Conservation (phyloP, 768 basidiomycete genomes). For the Cystobasidium onofrii region DNA sequence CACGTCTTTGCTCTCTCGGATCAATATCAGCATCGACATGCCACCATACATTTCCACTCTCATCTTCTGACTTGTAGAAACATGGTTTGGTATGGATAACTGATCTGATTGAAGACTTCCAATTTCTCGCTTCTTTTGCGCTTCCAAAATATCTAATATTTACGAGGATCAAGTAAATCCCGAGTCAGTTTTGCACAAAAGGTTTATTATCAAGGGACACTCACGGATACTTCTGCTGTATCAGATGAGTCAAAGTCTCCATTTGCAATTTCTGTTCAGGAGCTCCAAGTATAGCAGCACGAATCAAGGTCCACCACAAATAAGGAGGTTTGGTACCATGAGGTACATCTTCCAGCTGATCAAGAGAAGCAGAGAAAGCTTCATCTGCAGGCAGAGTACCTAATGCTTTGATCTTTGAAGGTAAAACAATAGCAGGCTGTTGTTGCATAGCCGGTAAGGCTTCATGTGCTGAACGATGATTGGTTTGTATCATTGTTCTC, state of each 20-base stretch:
- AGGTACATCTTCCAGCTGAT: neutral
- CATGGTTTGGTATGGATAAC: slow-evolving; percentile 31
- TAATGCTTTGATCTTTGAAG: slow-evolving; percentile 1
- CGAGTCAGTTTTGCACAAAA: too few species aligned
- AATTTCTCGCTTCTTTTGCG: slow-evolving; percentile 24
- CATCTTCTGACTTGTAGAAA: slow-evolving; percentile 21
- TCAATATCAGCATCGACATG: slow-evolving; percentile 10
- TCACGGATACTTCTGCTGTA: slow-evolving; percentile 24
- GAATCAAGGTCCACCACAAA: slow-evolving; percentile 26
- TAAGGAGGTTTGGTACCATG: slow-evolving; percentile 8
- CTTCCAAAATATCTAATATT: slow-evolving; percentile 25
- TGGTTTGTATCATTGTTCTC: neutral
- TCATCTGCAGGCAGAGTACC: slow-evolving; percentile 28
- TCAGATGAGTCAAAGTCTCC: slow-evolving; percentile 17
- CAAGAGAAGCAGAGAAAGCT: slow-evolving; percentile 15
- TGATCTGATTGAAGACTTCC: slow-evolving; percentile 20
- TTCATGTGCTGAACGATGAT: neutral
- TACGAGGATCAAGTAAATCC: too few species aligned
- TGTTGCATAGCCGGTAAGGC: neutral
- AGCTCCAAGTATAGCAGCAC: slow-evolving; percentile 20
- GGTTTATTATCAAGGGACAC: too few species aligned
- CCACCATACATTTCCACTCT: slow-evolving; percentile 14
- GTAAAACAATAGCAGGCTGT: neutral
- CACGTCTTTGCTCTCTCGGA: slow-evolving; percentile 25
- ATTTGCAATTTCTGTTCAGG: slow-evolving; percentile 16